Conservation (phyloP, 78 protist genomes). For the Dictyostelium intermedium region DNA sequence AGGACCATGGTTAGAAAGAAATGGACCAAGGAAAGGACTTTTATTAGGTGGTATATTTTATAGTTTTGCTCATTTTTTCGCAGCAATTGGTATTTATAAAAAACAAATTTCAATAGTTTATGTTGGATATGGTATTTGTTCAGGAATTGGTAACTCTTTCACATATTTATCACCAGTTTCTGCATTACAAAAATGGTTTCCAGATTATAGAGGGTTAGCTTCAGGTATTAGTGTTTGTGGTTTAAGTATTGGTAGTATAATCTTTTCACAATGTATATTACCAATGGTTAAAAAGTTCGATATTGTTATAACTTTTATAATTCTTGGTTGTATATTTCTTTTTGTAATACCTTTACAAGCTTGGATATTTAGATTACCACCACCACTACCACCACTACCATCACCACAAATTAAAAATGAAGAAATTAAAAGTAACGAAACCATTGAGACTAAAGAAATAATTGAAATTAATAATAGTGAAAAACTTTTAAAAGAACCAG, state of each 20-base stretch:
- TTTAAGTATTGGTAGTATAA: slow-evolving; percentile 80
- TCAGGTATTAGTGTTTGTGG: slow-evolving; percentile 87
- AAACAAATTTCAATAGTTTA: slow-evolving; percentile 41
- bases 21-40: slow-evolving; percentile 56
- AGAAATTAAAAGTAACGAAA: too few species aligned
- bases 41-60: slow-evolving; percentile 21
- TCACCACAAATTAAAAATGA: too few species aligned
- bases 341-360: not conserved
- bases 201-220: slow-evolving; percentile 72
- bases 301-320: slow-evolving; percentile 46
- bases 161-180: slow-evolving; percentile 83
- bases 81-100: slow-evolving; percentile 55
- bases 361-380: not conserved
- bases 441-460: too few species aligned
- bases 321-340: slow-evolving; percentile 34
- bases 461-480: not conserved
- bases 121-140: slow-evolving; percentile 79
- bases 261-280: not conserved
- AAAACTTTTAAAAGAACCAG: not conserved
- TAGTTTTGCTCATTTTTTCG: slow-evolving; percentile 50
- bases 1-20: slow-evolving; percentile 65
- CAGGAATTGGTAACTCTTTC: slow-evolving; percentile 80
- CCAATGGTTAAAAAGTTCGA: slow-evolving; percentile 46
- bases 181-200: slow-evolving; percentile 85
- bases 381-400: not conserved